These are phyloP conservation scores for Crucibulum parvulum DNA, from an alignment of 1,284 basidiomycete species.

Conservation along the genomic window DNA sequence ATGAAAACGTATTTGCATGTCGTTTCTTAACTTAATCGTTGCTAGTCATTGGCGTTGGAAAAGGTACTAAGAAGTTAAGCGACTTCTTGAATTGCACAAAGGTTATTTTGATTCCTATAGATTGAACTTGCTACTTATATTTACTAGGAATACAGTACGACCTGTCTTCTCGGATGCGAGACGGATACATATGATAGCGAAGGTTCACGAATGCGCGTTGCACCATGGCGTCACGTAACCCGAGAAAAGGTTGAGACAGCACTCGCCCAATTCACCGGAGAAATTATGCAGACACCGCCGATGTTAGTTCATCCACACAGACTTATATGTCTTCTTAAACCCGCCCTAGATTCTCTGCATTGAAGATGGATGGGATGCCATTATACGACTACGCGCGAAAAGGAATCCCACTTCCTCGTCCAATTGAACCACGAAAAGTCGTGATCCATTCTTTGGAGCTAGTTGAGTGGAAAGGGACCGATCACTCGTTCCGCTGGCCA, in stretches of 20 bases:
- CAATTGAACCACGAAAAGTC: constrained; percentile 89
- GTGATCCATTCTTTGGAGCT: constrained; percentile 84
- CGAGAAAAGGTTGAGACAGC: constrained; percentile 75
- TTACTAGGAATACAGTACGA: constrained; percentile 88
- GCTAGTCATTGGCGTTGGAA: constrained; percentile 90
- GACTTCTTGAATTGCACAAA: constrained; percentile 93
- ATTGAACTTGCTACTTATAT: constrained; percentile 16
- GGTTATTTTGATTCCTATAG: constrained; percentile 47
- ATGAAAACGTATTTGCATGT: constrained; percentile 1
- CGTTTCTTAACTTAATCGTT: constrained; percentile 10
- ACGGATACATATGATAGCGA: constrained; percentile 96
- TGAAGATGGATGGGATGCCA: constrained; percentile 98
- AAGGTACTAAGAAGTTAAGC: constrained; percentile 88
- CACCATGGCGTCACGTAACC: constrained; percentile 88
- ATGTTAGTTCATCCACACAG: constrained; percentile 65
- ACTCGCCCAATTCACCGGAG: constrained; percentile 84
- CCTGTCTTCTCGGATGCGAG: constrained; percentile 91
- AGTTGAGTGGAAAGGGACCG: constrained; percentile 69
- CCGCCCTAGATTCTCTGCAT: constrained; percentile 85
- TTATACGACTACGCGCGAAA: constrained; percentile 96
- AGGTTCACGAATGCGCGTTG: constrained; percentile 77
- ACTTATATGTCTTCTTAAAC: constrained; percentile 12
- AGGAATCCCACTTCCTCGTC: constrained; percentile 89
- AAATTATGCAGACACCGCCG: constrained; percentile 90
- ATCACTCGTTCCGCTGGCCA: constrained; percentile 78